A percentile compares a stretch with the other conserved stretches of the same genome.
phyloP scores from a whole-genome alignment of 2,329 filamentous ascomycete species.

The Biscogniauxia mediterranea region DNA sequence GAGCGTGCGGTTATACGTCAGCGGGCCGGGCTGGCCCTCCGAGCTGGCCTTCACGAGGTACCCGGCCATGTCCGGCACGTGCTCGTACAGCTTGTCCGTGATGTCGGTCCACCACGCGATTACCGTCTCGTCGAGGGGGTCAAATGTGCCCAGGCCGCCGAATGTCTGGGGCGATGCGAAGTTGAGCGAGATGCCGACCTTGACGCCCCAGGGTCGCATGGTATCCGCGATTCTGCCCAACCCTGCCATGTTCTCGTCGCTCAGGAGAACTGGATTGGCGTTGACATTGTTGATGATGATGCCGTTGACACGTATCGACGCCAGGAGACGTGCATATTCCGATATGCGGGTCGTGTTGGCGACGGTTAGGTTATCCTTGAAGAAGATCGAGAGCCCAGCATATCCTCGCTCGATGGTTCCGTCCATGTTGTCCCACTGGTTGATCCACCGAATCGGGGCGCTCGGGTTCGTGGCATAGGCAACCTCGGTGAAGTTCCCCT shows the following conservation, averaged over 20 bases:
- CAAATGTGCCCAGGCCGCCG: constrained; percentile 59
- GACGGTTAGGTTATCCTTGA: constrained; percentile 54
- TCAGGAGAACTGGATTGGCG: constrained; percentile 59
- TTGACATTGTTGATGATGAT: constrained; percentile 73
- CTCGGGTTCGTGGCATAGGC: constrained; percentile 51
- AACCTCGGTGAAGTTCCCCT: constrained; percentile 43
- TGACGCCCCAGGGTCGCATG: constrained; percentile 66
- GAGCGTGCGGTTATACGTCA: constrained; percentile 68
- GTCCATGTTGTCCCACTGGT: constrained; percentile 72
- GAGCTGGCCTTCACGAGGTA: constrained; percentile 72
- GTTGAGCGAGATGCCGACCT: constrained; percentile 64
- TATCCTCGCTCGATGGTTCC: constrained; percentile 68
- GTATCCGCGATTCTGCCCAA: constrained; percentile 61
- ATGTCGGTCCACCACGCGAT: constrained; percentile 62
- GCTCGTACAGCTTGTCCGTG: constrained; percentile 57
- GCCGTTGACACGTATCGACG: constrained; percentile 65
- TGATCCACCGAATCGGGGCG: constrained; percentile 61
- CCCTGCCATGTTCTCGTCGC: constrained; percentile 56
- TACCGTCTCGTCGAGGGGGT: constrained; percentile 60
- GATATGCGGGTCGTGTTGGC: constrained; percentile 57
- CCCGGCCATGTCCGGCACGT: constrained; percentile 65
- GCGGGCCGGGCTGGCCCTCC: constrained; percentile 68
- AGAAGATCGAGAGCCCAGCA: constrained; percentile 67
- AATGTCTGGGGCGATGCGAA: constrained; percentile 62
- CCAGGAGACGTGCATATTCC: constrained; percentile 64